Base-by-base conservation (phyloP, 2,329 filamentous ascomycete species). In the Apiospora rasikravindrae region DNA sequence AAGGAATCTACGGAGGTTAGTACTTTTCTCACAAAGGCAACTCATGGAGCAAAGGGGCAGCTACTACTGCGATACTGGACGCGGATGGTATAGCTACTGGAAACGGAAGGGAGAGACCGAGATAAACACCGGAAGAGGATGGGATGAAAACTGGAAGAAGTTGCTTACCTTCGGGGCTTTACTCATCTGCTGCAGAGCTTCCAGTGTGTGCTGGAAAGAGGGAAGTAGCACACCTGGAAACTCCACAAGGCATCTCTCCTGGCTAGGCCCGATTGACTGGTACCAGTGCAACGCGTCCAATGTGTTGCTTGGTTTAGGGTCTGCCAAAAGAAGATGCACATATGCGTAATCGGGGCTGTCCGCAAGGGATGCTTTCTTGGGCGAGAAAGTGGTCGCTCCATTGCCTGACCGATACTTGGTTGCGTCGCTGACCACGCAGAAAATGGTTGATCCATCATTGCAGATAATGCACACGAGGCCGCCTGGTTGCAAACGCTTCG, bases 221-320 rank as follows among this genome's bases (percentile, higher is more conserved):
- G 87, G 85, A 2, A 91, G 81, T 2, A 92, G 78, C 4, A 92
- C 81, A 0, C 87, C 88, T 0, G 90, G 90, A 71, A 92, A 92
- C 74, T 92, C 90, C 0, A 92, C 83, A 0, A 92, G 82, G 22
- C 76, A 78, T 49, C 76, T 75, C 29, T 72, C 70, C 19, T 74
- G 70, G 2, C 44, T 49, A 0, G 61, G 16, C 0, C 73, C 77
- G 44, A 75, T 72, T 11, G 72, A 70, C 19, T 74, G 76, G 73
- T 76, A 82, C 81, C 82, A 84, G 2, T 71, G 69, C 7, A 83
- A 75, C 1, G 77, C 75, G n/a, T 77, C 72, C 0, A 69, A 11
- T 1, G 81, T 57, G 33, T 80, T 77, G 8, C 73, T 57, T 0
- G 26, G 45, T 0, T 73, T 71, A 4, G 76, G 68, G 4, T 82